Evolutionary conservation across 192 early-diverging fungal genomes (phyloP), one percentile per base, ranked within the genome.

Genomic region (Obelidium mucronatum): DNA sequence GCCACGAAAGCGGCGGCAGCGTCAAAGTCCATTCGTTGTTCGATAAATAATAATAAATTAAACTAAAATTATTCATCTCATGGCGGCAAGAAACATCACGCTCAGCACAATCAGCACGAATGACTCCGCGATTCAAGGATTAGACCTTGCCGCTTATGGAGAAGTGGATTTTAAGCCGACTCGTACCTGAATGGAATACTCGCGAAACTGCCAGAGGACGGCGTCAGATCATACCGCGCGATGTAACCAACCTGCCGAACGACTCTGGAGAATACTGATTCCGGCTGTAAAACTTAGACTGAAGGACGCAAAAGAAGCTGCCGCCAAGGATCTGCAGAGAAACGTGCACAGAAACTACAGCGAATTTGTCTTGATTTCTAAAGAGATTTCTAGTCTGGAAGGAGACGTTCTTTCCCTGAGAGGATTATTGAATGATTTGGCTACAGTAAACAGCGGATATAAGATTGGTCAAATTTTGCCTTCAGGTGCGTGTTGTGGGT

Each of bases 281-380:
- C 13, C 0, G 66, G 61, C 5, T 34, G 94, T 1, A 79, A 79
- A 33, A 90, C 91, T 67, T 88, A 92, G 0, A 86, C 87, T 65
- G 88, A 91, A 15, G 73, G n/a, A n/a, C n/a, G n/a, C n/a, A n/a
- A n/a, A n/a, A n/a, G n/a, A n/a, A n/a, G n/a, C n/a, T n/a, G n/a
- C 85, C n/a, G 92, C 92, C 6, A 90, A 91, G 31, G 91, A 93
- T 67, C 78, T 95, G 24, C 92, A 94, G 61, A 81, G 88, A 22
- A 94, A 94, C 74, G 93, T 95, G 15, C 93, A 90, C 80, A 85
- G 85, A 56, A 95, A 95, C 78, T 95, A 95, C 75, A 89, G 80
- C 44, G 93, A 94, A 69, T 95, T 95, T 78, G 92, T 95, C 22
- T 85, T 85, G 35, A 95, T 95, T 55, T 93, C 92, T 34, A 94